Conservation (phyloP, 2,329 filamentous ascomycete species). For the Lachnellula arida region DNA sequence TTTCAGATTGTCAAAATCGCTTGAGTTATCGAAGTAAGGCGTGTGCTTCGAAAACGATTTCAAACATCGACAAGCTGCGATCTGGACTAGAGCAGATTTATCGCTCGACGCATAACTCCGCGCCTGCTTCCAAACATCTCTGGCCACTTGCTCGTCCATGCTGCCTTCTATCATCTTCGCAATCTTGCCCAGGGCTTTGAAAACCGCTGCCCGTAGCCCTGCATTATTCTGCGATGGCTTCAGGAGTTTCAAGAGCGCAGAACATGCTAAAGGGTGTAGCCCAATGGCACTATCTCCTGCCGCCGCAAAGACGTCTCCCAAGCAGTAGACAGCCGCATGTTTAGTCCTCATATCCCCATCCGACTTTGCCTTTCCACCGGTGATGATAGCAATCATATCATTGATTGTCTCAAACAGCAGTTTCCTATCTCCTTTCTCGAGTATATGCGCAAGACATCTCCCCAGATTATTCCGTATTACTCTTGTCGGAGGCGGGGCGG, state of each 20-base stretch:
- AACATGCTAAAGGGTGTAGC: slow-evolving; percentile 69
- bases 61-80: slow-evolving; percentile 73
- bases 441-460: slow-evolving; percentile 75
- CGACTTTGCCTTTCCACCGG: slow-evolving; percentile 64
- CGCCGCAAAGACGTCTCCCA: slow-evolving; percentile 86
- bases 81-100: slow-evolving; percentile 77
- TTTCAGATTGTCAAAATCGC: slow-evolving; percentile 87
- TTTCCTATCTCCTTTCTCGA: slow-evolving; percentile 82
- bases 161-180: slow-evolving; percentile 69
- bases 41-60: slow-evolving; percentile 69
- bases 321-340: slow-evolving; percentile 80
- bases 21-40: slow-evolving; percentile 77
- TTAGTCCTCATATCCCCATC: slow-evolving; percentile 76
- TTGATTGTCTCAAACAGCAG: slow-evolving; percentile 92
- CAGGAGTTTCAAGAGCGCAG: slow-evolving; percentile 69
- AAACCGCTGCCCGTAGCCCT: slow-evolving; percentile 74
- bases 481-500: slow-evolving; percentile 75
- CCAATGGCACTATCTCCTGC: slow-evolving; percentile 91
- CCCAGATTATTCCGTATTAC: slow-evolving; percentile 88
- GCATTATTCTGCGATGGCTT: slow-evolving; percentile 77
- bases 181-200: slow-evolving; percentile 71
- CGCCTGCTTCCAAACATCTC: slow-evolving; percentile 90
- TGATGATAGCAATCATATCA: slow-evolving; percentile 71
- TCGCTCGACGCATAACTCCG: slow-evolving; percentile 72
- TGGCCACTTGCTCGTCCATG: slow-evolving; percentile 77